Evolutionary conservation across 495 filamentous ascomycete genomes (phyloP), one percentile per base, ranked within the genome.

Genomic region (Beverwykella pulmonaria): DNA sequence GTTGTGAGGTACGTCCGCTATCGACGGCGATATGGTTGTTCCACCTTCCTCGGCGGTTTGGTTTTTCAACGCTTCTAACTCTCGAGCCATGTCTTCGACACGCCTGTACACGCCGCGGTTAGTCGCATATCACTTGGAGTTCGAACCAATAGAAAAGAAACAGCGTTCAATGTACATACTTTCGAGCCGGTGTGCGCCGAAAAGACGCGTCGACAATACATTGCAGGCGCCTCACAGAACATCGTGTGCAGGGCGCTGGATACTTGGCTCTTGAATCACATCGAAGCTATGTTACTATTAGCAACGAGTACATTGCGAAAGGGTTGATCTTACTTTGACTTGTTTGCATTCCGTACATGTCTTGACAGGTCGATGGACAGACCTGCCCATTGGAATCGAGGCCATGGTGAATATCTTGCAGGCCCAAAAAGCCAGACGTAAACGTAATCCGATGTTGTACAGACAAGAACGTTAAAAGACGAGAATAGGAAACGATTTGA

Each of bases 271-370:
- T 58, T 9, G 62, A 65, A 53, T 65, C 62, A 30, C 62, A 65
- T 12, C 62, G 62, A 25, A 65, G 54, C 62, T 65, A 50, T 17
- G 4, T 14, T 2, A 20, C 2, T 2, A 30, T 65, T 19, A 65
- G 62, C 25, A 36, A 26, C 20, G 19, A 15, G 20, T 29, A 3
- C 22, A 34, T 17, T 15, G n/a, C 0, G 23, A 34, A 15, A 22
- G 22, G 17, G 10, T 5, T 10, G 10, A 32, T 7, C 62, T 20
- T 58, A 65, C 62, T 20, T 65, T 65, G 39, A 59, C 62, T 41
- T 65, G 62, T 44, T 65, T 65, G 46, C 62, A 65, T 59, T 65
- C 62, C 14, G 62, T 65, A 39, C 62, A 65, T 19, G 62, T 58
- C 30, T 65, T 65, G 14, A 65, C 62, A 10, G 53, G 54, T 23